Percentiles rank a stretch among this genome's conserved stretches.
Conservation (phyloP, 2,329 filamentous ascomycete genomes). For the Niveomyces coronatus region DNA sequence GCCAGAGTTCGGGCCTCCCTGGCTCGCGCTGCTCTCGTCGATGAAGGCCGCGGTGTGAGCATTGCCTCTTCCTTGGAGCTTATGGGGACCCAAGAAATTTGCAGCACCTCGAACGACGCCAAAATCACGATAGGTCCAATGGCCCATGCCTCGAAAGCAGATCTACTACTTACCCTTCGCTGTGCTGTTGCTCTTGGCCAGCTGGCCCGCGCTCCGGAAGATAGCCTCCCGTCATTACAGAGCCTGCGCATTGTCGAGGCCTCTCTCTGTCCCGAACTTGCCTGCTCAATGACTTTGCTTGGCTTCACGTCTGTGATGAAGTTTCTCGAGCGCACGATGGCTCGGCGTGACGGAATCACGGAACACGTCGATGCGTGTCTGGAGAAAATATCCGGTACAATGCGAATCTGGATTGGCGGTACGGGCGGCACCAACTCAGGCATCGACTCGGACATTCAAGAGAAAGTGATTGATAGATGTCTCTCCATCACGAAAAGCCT, state of each 20-base stretch:
- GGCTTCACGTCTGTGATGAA: constrained; percentile 50
- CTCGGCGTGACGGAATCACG: constrained; percentile 36
- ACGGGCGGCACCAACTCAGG: constrained; percentile 39
- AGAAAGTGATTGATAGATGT: constrained; percentile 45
- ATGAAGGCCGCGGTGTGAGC: constrained; percentile 42
- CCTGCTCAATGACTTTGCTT: constrained; percentile 41
- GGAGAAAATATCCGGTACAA: constrained; percentile 45
- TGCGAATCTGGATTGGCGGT: constrained; percentile 53
- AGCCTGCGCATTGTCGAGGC: constrained; percentile 39
- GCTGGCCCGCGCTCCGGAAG: constrained; percentile 35
- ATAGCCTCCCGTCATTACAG: constrained; percentile 23
- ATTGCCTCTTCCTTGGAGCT: constrained; percentile 47
- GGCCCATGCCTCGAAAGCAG: constrained; percentile 33
- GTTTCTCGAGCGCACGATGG: constrained; percentile 43
- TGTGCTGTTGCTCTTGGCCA: constrained; percentile 53
- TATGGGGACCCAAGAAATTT: constrained; percentile 25
- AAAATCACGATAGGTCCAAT: constrained; percentile 35
- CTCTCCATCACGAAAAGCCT: constrained; percentile 44
- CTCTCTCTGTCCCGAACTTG: constrained; percentile 33
- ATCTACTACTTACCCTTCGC: constrained; percentile 46
- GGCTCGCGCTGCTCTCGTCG: constrained; percentile 45
- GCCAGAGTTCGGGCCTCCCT: constrained; percentile 53
- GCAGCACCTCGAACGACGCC: constrained; percentile 16
- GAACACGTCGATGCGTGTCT: constrained; percentile 34
- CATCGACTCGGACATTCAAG: constrained; percentile 40